Evolutionary conservation across 2,329 filamentous ascomycete genomes (phyloP).

Genomic region (Colletotrichum navitas): DNA sequence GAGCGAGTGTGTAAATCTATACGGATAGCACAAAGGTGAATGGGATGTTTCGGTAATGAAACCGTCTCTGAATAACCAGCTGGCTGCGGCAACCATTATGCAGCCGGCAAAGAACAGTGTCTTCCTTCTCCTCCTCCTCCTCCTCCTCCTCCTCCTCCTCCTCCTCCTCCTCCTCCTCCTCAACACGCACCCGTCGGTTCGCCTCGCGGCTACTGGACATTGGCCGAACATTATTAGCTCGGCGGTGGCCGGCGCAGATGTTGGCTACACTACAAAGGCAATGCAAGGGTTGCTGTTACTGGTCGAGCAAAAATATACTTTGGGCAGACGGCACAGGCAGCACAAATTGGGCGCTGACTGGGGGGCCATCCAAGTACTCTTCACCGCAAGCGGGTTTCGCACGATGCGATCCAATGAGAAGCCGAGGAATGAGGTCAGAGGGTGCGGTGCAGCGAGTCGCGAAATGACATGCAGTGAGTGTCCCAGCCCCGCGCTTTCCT

Average conservation of each 20-base stretch:
- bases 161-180: background rate
- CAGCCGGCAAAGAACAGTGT: slow-evolving; percentile 2
- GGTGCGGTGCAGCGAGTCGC: background rate
- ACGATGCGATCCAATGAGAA: slow-evolving; percentile 33
- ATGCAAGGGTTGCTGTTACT: slow-evolving; percentile 9
- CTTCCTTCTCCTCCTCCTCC: background rate
- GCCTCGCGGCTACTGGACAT: slow-evolving; percentile 18
- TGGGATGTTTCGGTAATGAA: slow-evolving; percentile 28
- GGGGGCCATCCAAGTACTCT: slow-evolving; percentile 28
- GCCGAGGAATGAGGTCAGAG: slow-evolving; percentile 35
- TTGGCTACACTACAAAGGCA: slow-evolving; percentile 28
- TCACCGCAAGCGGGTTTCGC: slow-evolving; percentile 32
- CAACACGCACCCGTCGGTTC: background rate
- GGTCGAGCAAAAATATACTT: background rate
- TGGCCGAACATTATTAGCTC: slow-evolving; percentile 22
- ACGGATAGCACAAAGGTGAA: slow-evolving; percentile 3
- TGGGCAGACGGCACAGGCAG: background rate
- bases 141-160: background rate
- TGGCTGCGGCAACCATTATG: slow-evolving; percentile 5
- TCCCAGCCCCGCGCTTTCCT: slow-evolving; percentile 36
- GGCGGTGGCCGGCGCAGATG: slow-evolving; percentile 36
- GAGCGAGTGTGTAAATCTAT: background rate
- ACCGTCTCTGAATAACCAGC: background rate
- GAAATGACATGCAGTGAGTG: background rate
- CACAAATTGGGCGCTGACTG: background rate